phyloP scores from a whole-genome alignment of 176 grass and related monocot genomes.

The Canna indica region DNA sequence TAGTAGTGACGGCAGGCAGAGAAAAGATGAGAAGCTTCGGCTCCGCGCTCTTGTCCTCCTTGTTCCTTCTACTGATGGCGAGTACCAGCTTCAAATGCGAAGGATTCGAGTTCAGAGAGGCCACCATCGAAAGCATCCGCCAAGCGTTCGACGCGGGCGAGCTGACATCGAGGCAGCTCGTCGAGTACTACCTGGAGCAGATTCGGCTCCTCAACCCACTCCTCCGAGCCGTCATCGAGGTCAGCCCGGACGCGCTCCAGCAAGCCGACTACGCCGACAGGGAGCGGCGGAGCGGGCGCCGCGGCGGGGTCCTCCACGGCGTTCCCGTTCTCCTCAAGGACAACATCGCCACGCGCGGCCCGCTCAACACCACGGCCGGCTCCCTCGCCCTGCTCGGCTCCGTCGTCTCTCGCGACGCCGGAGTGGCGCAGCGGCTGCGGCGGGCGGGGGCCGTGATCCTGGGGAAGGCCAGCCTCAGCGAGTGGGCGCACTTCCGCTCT shows the following conservation, averaged over 20 bases:
- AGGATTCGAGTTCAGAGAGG: constrained; percentile 41
- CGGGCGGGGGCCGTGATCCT: constrained; percentile 47
- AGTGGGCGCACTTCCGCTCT: constrained; percentile 47
- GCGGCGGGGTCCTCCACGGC: constrained; percentile 29
- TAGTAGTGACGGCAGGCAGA: too few relatives aligned
- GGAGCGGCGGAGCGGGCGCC: neutral
- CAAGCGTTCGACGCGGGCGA: constrained; percentile 32
- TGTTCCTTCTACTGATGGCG: too few relatives aligned
- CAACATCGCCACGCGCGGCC: constrained; percentile 42
- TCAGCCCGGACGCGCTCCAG: constrained; percentile 45
- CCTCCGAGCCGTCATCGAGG: constrained; percentile 53
- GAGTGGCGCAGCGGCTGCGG: constrained; percentile 33
- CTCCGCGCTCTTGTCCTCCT: too few relatives aligned
- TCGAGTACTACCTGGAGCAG: constrained; percentile 35
- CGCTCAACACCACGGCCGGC: constrained; percentile 62
- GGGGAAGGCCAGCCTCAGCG: constrained; percentile 47
- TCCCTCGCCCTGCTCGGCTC: constrained; percentile 57
- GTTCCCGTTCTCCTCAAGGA: constrained; percentile 64
- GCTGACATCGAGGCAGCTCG: constrained; percentile 42
- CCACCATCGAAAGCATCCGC: constrained; percentile 43
- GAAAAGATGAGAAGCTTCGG: too few relatives aligned
- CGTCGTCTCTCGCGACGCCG: constrained; percentile 31
- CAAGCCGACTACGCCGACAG: constrained; percentile 32
- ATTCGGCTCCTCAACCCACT: constrained; percentile 40
- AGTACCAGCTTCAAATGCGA: neutral